Evolutionary conservation across 176 grass and related monocot genomes (phyloP).

Genomic region (Bolboschoenus planiculmis): DNA sequence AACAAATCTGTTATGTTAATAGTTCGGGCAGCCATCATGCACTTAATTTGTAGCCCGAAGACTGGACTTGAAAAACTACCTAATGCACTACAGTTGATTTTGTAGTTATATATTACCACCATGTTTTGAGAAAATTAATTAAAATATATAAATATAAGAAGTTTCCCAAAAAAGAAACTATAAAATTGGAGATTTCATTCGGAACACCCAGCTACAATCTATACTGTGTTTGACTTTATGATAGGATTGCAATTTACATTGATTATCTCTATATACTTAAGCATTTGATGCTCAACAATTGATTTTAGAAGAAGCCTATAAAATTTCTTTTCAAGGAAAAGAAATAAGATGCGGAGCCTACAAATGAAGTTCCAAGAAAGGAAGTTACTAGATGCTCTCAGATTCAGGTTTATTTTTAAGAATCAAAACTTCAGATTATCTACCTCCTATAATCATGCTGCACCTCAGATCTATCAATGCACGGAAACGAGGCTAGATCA

Average conservation of each 20-base stretch:
- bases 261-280: background rate
- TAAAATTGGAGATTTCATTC: background rate
- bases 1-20: background rate
- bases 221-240: background rate
- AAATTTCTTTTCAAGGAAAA: background rate
- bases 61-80: background rate
- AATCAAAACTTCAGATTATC: background rate
- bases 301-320: no score
- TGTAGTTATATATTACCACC: background rate
- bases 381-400: background rate
- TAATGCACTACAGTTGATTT: background rate
- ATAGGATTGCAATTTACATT: background rate
- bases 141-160: background rate
- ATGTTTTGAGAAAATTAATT: background rate
- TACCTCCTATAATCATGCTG: background rate
- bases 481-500: background rate
- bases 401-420: background rate
- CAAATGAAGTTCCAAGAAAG: background rate
- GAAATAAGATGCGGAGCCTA: background rate
- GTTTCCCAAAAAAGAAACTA: background rate
- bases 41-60: background rate
- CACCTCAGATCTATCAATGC: background rate
- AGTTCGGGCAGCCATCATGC: background rate
- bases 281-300: background rate
- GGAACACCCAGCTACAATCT: background rate